Evolutionary conservation across 1,284 basidiomycete species (phyloP).

Genomic region (Trichosporon sp.): DNA sequence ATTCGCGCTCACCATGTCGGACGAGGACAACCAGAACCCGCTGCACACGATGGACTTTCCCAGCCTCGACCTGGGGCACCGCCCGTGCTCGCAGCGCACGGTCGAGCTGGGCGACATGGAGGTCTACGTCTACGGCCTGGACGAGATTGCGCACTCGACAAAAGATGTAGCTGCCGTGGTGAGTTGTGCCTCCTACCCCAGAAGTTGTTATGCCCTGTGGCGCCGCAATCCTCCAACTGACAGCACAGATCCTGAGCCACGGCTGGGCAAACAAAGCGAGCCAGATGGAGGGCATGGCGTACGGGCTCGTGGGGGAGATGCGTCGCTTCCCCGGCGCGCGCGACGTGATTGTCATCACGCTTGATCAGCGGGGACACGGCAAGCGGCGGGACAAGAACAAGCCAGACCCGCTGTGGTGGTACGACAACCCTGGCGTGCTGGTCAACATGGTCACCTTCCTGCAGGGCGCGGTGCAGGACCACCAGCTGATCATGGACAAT

Average conservation of each 20-base stretch:
- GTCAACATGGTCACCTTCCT: not conserved
- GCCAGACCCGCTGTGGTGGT: conserved; percentile 52
- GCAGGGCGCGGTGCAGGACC: conserved; percentile 50
- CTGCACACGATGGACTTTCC: conserved; percentile 5
- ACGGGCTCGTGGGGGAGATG: conserved; percentile 32
- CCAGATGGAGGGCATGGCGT: conserved; percentile 30
- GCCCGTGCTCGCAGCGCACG: not conserved
- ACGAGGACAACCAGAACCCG: conserved; percentile 1
- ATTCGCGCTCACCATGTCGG: not conserved
- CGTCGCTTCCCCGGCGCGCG: conserved; percentile 8
- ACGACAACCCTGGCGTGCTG: not conserved
- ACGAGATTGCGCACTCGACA: conserved; percentile 9
- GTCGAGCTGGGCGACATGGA: conserved; percentile 1
- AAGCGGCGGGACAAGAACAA: conserved; percentile 59
- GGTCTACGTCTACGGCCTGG: conserved; percentile 6
- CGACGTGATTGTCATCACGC: conserved; percentile 40
- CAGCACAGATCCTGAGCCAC: conserved; percentile 17
- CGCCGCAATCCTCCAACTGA: not conserved
- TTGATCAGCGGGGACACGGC: conserved; percentile 75
- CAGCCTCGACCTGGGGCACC: conserved; percentile 5
- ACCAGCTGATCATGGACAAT: conserved; percentile 75
- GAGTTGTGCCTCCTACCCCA: conserved; percentile 6
- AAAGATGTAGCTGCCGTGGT: conserved; percentile 32
- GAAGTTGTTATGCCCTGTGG: not conserved
- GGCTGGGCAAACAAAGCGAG: conserved; percentile 32